phyloP scores from a whole-genome alignment of 805 yeast genomes.

The Saccharomyces mikatae region DNA sequence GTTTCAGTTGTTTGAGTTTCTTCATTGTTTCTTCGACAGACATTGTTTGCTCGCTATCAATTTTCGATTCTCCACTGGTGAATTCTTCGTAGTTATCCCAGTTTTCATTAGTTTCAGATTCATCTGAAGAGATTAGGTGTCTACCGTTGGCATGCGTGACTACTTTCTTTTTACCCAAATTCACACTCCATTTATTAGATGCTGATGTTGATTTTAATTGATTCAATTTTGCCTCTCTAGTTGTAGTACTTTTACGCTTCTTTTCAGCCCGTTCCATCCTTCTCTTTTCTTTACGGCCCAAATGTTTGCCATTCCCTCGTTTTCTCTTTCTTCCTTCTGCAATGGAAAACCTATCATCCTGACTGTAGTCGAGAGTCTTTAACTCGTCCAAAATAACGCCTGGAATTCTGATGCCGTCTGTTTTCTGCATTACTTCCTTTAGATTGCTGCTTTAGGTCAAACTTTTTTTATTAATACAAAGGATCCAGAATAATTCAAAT shows the following conservation, averaged over 20 bases:
- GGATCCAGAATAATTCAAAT: neutral
- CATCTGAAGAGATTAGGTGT: neutral
- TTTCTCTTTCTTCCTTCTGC: constrained; percentile 28
- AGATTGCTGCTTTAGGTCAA: constrained; percentile 3
- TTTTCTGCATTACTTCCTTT: constrained; percentile 1
- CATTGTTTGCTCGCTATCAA: constrained; percentile 28
- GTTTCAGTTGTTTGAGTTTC: constrained; percentile 36
- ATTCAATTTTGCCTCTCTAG: neutral
- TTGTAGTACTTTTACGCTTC: constrained; percentile 22
- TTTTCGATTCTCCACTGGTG: constrained; percentile 6
- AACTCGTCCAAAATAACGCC: constrained; percentile 48
- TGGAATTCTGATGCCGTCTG: constrained; percentile 48
- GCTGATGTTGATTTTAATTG: neutral
- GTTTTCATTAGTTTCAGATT: neutral
- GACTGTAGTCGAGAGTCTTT: constrained; percentile 37
- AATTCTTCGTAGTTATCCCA: constrained; percentile 4
- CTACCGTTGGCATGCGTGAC: neutral
- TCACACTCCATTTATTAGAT: neutral
- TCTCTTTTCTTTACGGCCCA: constrained; percentile 37
- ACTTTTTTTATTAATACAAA: neutral
- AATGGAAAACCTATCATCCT: constrained; percentile 32
- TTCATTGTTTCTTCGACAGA: constrained; percentile 39
- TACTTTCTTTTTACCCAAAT: neutral
- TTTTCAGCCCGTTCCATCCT: constrained; percentile 34
- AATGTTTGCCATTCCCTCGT: constrained; percentile 21